Evolutionary conservation across 441 rosid genomes (phyloP), one percentile per base, ranked within the genome.

Genomic region (Caryocar brasiliense): DNA sequence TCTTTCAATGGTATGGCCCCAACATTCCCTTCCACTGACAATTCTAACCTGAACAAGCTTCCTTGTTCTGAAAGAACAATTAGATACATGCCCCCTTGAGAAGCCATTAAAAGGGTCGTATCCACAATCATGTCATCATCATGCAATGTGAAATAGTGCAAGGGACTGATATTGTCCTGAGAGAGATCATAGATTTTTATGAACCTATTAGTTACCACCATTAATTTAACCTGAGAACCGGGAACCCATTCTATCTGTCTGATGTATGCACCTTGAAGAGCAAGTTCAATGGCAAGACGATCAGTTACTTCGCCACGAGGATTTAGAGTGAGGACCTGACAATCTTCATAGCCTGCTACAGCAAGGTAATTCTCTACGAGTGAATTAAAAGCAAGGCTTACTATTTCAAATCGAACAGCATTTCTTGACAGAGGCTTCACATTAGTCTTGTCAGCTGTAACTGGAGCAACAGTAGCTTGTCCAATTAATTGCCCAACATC

Each of bases 241-340:
- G 95, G 87, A 69, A 95, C 97, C 99, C 99, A 95, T 52, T 81
- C 96, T 51, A 91, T 75, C 47, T 79, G 71, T 70, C 92, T 82
- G 61, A 95, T 82, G 54, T 87, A 86, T 56, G 98, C 94, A 72
- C 94, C 98, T 75, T 95, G 97, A 50, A 91, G 61, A 55, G 97
- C 96, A 72, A 95, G 99, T 68, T 91, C 98, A 54, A 95, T 79
- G 64, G 98, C 93, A 67, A 95, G 95, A 64, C 99, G 89, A 62
- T 95, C 99, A 33, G 84, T 82, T 53, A 95, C 96, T 70, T 95
- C 99, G 44, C 99, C 99, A 17, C 98, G 97, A 58, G 85, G 94
- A 79, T 86, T 91, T 58, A 91, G 51, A 58, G 95, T 78, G 54
- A 91, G 97, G 33, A 95, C 88, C 72, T 91, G 99, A 54, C 98